Evolutionary conservation across 768 basidiomycete species (phyloP).

Genomic region (Mycena capillaripes): DNA sequence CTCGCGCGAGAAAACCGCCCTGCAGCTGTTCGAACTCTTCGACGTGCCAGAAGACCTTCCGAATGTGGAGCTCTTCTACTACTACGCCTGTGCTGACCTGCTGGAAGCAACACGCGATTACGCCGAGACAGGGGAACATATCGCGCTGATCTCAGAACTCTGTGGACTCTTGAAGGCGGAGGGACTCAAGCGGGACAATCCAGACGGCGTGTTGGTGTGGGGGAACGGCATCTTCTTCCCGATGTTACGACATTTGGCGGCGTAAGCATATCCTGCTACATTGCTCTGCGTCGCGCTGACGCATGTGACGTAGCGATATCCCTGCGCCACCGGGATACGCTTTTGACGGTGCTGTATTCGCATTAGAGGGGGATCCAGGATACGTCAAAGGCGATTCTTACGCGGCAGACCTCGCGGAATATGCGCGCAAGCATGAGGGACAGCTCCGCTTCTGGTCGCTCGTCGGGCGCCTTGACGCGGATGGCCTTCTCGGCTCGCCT

Average conservation of each 20-base stretch:
- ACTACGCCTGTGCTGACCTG: slow-evolving; percentile 2
- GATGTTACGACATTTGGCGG: too few relatives aligned
- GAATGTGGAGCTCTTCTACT: not conserved
- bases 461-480: slow-evolving; percentile 21
- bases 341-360: not conserved
- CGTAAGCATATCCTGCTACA: too few relatives aligned
- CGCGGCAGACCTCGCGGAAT: not conserved
- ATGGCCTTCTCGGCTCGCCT: not conserved
- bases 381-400: not conserved
- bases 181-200: slow-evolving; percentile 16
- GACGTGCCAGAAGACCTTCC: too few relatives aligned
- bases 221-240: too few relatives aligned
- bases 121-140: slow-evolving; percentile 13
- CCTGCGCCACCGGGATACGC: too few relatives aligned
- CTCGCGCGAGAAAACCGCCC: too few relatives aligned
- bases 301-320: too few relatives aligned
- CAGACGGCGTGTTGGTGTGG: not conserved
- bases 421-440: slow-evolving; percentile 15
- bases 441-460: slow-evolving; percentile 27
- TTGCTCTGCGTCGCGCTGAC: too few relatives aligned
- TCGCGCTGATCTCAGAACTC: slow-evolving; percentile 12
- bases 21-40: too few relatives aligned
- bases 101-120: slow-evolving; percentile 9
- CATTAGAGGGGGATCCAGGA: not conserved
- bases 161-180: slow-evolving; percentile 14